These are phyloP conservation scores for Penicillium brasilianum DNA, from an alignment of 2,329 filamentous ascomycete genomes.

Conservation along the genomic window DNA sequence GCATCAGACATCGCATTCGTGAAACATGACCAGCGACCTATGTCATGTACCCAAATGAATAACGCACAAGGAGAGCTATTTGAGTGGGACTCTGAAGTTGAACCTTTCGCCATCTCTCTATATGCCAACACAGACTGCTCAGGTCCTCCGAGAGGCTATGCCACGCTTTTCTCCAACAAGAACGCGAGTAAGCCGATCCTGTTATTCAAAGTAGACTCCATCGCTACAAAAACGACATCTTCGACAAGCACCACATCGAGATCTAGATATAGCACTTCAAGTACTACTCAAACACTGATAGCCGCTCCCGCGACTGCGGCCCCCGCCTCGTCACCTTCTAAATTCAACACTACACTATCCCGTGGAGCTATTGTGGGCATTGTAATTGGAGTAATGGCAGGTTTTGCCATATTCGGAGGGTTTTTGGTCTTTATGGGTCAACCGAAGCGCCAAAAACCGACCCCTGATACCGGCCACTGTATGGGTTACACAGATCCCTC, in stretches of 20 bases:
- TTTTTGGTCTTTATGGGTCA: slow-evolving; percentile 10
- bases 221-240: slow-evolving; percentile 15
- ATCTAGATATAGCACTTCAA: slow-evolving; percentile 9
- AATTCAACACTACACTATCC: slow-evolving; percentile 8
- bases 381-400: slow-evolving; percentile 15
- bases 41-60: slow-evolving; percentile 17
- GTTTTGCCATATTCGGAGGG: slow-evolving; percentile 13
- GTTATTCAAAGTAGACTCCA: slow-evolving; percentile 19
- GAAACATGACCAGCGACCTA: slow-evolving; percentile 9
- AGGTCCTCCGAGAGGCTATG: slow-evolving; percentile 6
- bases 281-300: neutral
- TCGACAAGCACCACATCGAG: slow-evolving; percentile 15
- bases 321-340: neutral
- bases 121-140: slow-evolving; percentile 17
- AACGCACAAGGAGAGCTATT: slow-evolving; percentile 16
- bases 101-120: slow-evolving; percentile 15
- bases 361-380: slow-evolving; percentile 17
- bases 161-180: slow-evolving; percentile 11
- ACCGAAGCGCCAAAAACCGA: neutral
- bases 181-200: slow-evolving; percentile 10
- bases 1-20: slow-evolving; percentile 12
- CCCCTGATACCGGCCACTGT: neutral
- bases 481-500: neutral
- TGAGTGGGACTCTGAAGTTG: slow-evolving; percentile 19
- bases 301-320: neutral